These are phyloP conservation scores for Noccaea bulbosa DNA, from an alignment of 345 rosid genomes.

Conservation along the genomic window DNA sequence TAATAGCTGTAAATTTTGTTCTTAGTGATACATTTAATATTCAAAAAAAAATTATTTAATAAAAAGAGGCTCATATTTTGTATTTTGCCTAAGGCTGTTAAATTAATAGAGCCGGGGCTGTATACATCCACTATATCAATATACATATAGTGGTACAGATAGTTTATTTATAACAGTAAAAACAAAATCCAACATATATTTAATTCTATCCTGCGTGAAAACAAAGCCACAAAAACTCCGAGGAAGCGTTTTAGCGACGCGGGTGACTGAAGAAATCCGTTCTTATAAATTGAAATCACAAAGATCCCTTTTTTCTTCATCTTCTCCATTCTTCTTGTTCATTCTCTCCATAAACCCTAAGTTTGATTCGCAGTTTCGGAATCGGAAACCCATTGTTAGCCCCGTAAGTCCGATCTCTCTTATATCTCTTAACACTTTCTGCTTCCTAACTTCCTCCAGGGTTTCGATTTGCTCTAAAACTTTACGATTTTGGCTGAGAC, in stretches of 20 bases:
- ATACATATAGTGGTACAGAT: too few relatives aligned
- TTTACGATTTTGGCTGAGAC: background rate
- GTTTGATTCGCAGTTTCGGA: background rate
- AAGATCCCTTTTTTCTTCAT: background rate
- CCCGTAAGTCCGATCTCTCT: conserved; percentile 1
- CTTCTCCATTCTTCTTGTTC: background rate
- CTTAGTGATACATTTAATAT: too few relatives aligned
- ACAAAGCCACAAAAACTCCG: background rate
- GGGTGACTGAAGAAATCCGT: background rate
- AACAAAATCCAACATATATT: too few relatives aligned
- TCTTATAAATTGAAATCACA: conserved; percentile 1
- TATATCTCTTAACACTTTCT: background rate
- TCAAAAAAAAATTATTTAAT: too few relatives aligned
- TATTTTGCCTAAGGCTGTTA: too few relatives aligned
- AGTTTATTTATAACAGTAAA: too few relatives aligned
- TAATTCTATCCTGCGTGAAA: background rate
- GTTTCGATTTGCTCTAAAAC: background rate
- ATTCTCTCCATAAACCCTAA: conserved; percentile 3
- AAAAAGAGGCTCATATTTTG: too few relatives aligned
- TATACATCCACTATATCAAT: too few relatives aligned
- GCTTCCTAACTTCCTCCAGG: background rate
- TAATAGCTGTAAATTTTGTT: too few relatives aligned
- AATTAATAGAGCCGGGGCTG: too few relatives aligned
- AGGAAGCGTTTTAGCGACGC: conserved; percentile 16
- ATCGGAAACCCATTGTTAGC: background rate